Base-by-base conservation (phyloP, 768 basidiomycete species). In the Tricholoma matsutake region DNA sequence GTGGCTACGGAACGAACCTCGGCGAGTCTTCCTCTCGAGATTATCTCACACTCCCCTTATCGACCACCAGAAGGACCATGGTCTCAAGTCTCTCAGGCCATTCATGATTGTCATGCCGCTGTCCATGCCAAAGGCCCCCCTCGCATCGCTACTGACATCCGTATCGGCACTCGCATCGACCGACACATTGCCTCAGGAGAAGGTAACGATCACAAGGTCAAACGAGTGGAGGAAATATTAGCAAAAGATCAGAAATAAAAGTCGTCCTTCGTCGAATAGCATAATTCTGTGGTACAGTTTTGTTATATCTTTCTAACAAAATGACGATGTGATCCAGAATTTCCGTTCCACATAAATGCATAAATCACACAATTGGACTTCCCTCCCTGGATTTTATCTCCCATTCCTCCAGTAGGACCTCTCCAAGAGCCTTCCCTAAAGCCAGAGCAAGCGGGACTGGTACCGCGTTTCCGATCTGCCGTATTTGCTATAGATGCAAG, bases 1-100 rank as follows among this genome's bases (percentile, higher is more conserved):
- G 93, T 67, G 93, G 92, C 5, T 97, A 96, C 68, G 95, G 95
- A 20, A 97, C 96, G 1, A 96, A 96, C 70, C 68, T 96, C 41
- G 93, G 91, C 83, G 65, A 47, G 76, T 18, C 57, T 6, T 41
- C 1, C 37, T 37, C 20, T 47, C 22, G 10, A 25, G 1, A 8
- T 14, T 14, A 18, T 45, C 52, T 54, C 32, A 57, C 57, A 32
- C 13, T 34, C 35, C 22, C 56, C 18, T 43, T 43, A 7, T 43
- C 41, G n/a, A 18, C 18, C 4, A 75, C 13, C 64, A 83, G 91
- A 96, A 73, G 94, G 95, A 4, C 89, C 92, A 0, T 98, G 93
- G 94, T 79, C 82, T 22, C 78, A 85, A 55, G 96, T 98, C 41
- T 87, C 83, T 60, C 80, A 89, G 65, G 93, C 89, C 2, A 97